These are phyloP conservation scores for Cyberlindnera subsufficiens DNA, from an alignment of 805 yeast genomes.

Conservation along the genomic window DNA sequence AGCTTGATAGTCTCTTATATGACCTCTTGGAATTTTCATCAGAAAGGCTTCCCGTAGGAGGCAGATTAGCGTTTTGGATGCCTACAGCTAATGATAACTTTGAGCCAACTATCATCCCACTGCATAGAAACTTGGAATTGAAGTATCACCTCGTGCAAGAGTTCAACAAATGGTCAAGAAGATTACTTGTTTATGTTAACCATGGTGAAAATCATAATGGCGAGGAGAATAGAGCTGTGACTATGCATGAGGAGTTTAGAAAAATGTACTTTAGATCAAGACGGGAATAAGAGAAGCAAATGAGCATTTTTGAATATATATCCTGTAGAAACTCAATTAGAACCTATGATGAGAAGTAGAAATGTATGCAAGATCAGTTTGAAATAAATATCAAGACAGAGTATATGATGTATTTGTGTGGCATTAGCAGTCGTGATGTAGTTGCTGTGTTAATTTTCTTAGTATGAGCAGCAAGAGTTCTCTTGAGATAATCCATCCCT, in stretches of 20 bases:
- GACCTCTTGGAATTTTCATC: slow-evolving; percentile 75
- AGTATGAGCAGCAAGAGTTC: slow-evolving; percentile 21
- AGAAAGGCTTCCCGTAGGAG: slow-evolving; percentile 61
- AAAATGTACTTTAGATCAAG: slow-evolving; percentile 20
- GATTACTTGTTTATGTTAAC: slow-evolving; percentile 75
- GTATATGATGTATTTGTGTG: slow-evolving; percentile 1
- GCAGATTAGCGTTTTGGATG: slow-evolving; percentile 94
- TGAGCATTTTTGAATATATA: neutral
- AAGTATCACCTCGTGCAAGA: slow-evolving; percentile 76
- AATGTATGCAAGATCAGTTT: neutral
- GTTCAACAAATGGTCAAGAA: slow-evolving; percentile 90
- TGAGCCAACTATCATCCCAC: slow-evolving; percentile 65
- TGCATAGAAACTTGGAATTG: slow-evolving; percentile 67
- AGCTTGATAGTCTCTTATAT: slow-evolving; percentile 67
- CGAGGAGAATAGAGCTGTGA: slow-evolving; percentile 29
- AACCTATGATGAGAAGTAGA: neutral
- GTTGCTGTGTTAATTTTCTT: slow-evolving; percentile 1
- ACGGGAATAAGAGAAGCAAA: neutral
- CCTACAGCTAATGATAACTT: slow-evolving; percentile 91
- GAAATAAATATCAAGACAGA: neutral
- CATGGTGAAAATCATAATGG: slow-evolving; percentile 52
- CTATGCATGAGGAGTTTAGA: slow-evolving; percentile 23
- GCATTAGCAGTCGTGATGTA: slow-evolving; percentile 7
- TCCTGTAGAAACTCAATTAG: too few relatives aligned
- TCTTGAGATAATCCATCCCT: slow-evolving; percentile 17